These are phyloP conservation scores for Amaranthus cruentus DNA, from an alignment of 148 eudicot genomes.

Conservation along the genomic window DNA sequence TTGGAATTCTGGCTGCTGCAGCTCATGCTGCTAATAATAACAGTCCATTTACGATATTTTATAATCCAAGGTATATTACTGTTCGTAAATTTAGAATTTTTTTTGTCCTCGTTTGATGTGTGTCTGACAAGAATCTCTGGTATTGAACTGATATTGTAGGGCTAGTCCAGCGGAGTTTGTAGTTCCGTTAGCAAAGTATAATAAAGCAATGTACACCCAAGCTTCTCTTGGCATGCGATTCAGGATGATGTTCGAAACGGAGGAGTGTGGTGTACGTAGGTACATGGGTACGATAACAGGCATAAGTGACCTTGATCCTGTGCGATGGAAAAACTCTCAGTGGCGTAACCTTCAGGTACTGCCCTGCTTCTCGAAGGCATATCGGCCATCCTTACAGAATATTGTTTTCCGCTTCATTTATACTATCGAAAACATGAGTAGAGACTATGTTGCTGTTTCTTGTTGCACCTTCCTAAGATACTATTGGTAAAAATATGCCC, in stretches of 20 bases:
- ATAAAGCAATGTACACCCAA: slow-evolving; percentile 94
- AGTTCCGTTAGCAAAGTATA: slow-evolving; percentile 90
- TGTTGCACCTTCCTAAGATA: not conserved
- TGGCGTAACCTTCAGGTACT: slow-evolving; percentile 95
- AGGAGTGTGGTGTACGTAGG: slow-evolving; percentile 90
- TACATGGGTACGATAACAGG: slow-evolving; percentile 94
- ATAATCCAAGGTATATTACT: slow-evolving; percentile 74
- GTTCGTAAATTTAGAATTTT: not conserved
- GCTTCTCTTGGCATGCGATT: slow-evolving; percentile 93
- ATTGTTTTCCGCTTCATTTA: not conserved
- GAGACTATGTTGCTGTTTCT: not conserved
- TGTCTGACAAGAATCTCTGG: not conserved
- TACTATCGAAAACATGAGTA: not conserved
- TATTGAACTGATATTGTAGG: slow-evolving; percentile 35
- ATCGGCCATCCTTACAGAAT: not conserved
- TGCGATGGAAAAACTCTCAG: slow-evolving; percentile 88
- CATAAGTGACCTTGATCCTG: slow-evolving; percentile 74
- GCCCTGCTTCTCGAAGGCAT: not conserved
- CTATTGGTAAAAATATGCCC: not conserved
- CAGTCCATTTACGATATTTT: slow-evolving; percentile 91
- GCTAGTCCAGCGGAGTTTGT: slow-evolving; percentile 95
- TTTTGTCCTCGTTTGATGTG: not conserved
- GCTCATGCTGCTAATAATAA: slow-evolving; percentile 97
- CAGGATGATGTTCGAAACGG: slow-evolving; percentile 98
- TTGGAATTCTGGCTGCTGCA: slow-evolving; percentile 96